Base-by-base conservation (phyloP, 2,329 filamentous ascomycete species). In the Botrytis tulipae region DNA sequence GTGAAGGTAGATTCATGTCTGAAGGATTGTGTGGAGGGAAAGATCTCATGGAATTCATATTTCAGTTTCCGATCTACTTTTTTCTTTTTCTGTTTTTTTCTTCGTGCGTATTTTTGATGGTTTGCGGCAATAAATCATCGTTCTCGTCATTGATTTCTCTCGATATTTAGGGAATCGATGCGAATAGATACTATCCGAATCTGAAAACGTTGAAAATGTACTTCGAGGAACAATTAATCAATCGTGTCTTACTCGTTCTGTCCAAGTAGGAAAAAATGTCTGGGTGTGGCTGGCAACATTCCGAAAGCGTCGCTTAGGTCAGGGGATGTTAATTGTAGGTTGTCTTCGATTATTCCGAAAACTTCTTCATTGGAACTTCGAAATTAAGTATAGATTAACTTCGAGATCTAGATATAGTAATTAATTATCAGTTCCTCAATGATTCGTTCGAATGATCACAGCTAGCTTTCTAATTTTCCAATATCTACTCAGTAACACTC, bases 261-360 rank as follows among this genome's bases (percentile, higher is more conserved):
- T 7, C 0, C 12, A 12, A 4, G 1, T 16, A 22, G 10, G 16
- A 51, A 14, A 22, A 18, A 40, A 62, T 62, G 14, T 32, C 1
- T 69, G 22, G 14, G 22, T 51, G 44, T 66, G 44, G 63, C 63
- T 51, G 7, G 66, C 48, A 42, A 10, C 66, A 69, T 69, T 69
- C 66, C 66, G 35, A 57, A 57, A 29, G 48, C 66, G n/a, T 69
- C 66, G 66, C 66, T 69, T 69, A 69, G 12, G 22, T 57, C 20
- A 69, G 66, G 48, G 66, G 66, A 59, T 54, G 9, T 4, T 8
- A 22, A 25, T 12, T n/a, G 1, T 14, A 51, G 12, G 65, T 25
- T 9, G 20, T n/a, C 37, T 42, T 57, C 7, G 22, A 44, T 32
- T 25, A 22, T 20, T 32, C 10, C 48, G 40, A 42, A 16, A 7